A percentile compares a stretch with the other conserved stretches of the same genome.
Evolutionary conservation across 768 basidiomycete species (phyloP).

Genomic region (Chalciporus sphaerocephalus): DNA sequence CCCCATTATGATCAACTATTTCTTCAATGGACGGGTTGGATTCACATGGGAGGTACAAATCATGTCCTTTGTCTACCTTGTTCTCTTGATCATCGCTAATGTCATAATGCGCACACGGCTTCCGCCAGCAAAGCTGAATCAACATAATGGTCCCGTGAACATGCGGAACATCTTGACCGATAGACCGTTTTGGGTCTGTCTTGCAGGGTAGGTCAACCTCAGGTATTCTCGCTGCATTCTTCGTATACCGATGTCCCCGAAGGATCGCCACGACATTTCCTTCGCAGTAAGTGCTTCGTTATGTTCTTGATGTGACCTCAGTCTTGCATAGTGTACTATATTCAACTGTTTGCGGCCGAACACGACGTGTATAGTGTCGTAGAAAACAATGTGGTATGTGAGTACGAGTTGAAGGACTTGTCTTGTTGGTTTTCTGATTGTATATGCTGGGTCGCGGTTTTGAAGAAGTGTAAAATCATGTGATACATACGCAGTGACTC

Average conservation of each 20-base stretch:
- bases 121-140: background rate
- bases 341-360: background rate
- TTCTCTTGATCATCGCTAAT: background rate
- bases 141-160: background rate
- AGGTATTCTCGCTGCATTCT: background rate
- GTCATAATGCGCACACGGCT: background rate
- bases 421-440: no score
- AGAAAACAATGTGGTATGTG: background rate
- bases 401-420: background rate
- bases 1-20: conserved; percentile 51
- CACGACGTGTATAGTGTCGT: background rate
- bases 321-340: background rate
- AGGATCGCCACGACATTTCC: background rate
- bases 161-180: background rate
- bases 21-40: conserved; percentile 50
- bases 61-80: background rate
- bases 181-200: background rate
- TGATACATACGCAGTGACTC: no score
- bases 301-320: background rate
- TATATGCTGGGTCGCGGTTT: no score
- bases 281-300: background rate
- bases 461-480: no score
- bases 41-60: conserved; percentile 64
- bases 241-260: background rate
- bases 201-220: background rate